These are phyloP conservation scores for Hypoxylon lenormandii DNA, from an alignment of 495 filamentous ascomycete species.

Conservation along the genomic window DNA sequence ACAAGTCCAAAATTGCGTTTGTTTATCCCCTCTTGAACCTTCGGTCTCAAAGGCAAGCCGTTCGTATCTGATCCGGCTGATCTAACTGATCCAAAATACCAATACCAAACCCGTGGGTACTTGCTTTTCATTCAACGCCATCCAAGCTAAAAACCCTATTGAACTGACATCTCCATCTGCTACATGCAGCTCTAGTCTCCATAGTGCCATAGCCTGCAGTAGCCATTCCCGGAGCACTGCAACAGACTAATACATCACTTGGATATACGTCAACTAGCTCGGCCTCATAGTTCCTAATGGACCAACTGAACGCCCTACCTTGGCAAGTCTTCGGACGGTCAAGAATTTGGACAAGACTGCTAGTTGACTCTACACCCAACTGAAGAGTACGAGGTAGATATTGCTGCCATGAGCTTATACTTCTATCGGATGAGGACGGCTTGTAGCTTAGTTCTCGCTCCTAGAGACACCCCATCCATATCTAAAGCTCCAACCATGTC, in stretches of 20 bases:
- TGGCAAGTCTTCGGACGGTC: not conserved
- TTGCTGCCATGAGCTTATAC: not conserved
- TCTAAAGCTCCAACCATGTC: conserved; percentile 12
- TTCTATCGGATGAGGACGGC: not conserved
- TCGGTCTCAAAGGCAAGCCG: not conserved
- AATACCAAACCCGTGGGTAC: not conserved
- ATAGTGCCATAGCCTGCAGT: conserved; percentile 11
- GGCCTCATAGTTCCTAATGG: not conserved
- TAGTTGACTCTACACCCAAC: conserved; percentile 9
- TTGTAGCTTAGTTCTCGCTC: conserved; percentile 3
- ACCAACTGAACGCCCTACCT: not conserved
- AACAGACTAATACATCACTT: not conserved
- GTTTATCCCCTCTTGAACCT: no score
- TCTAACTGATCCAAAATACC: no score
- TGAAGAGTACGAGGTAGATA: conserved; percentile 1
- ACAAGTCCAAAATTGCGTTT: no score
- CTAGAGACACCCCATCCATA: conserved; percentile 17
- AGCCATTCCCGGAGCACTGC: conserved; percentile 11
- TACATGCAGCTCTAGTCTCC: conserved; percentile 8
- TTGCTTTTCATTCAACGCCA: conserved; percentile 17
- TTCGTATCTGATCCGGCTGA: not conserved
- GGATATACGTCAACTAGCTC: not conserved
- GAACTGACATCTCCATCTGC: conserved; percentile 13
- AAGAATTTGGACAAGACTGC: conserved; percentile 1
- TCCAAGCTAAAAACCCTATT: conserved; percentile 9